Percentiles rank a stretch among this genome's conserved stretches.
These are phyloP conservation scores for Polyporus arcularius DNA, from an alignment of 768 basidiomycete species.

Conservation along the genomic window DNA sequence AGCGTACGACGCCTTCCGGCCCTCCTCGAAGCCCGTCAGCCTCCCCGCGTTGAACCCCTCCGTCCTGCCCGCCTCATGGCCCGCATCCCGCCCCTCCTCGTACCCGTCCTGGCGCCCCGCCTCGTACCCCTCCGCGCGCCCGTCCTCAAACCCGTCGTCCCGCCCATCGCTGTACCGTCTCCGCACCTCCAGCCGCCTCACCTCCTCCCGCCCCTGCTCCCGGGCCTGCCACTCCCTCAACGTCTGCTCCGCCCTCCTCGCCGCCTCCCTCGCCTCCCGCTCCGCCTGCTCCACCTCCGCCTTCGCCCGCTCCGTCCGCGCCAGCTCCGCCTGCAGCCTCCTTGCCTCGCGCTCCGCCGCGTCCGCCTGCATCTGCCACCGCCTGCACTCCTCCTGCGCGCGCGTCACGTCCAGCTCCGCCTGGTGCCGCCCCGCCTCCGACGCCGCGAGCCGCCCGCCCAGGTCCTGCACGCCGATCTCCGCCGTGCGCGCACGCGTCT, in stretches of 20 bases:
- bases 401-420: slow-evolving; percentile 42
- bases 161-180: slow-evolving; percentile 44
- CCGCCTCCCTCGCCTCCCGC: slow-evolving; percentile 44
- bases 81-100: slow-evolving; percentile 43
- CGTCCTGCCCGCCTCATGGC: slow-evolving; percentile 36
- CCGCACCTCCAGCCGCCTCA: slow-evolving; percentile 40
- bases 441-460: slow-evolving; percentile 36
- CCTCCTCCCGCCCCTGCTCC: slow-evolving; percentile 46
- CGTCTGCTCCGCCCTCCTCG: slow-evolving; percentile 44
- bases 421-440: slow-evolving; percentile 44
- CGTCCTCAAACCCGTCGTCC: slow-evolving; percentile 37
- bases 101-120: slow-evolving; percentile 49
- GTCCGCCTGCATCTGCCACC: slow-evolving; percentile 50
- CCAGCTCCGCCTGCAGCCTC: slow-evolving; percentile 39
- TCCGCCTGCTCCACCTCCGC: slow-evolving; percentile 46
- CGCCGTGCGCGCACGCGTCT: slow-evolving; percentile 50
- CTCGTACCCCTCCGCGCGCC: slow-evolving; percentile 45
- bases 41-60: slow-evolving; percentile 31
- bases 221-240: slow-evolving; percentile 47
- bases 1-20: slow-evolving; percentile 35
- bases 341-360: slow-evolving; percentile 41
- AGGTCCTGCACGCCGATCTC: slow-evolving; percentile 50
- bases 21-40: slow-evolving; percentile 31
- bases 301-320: slow-evolving; percentile 40
- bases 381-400: slow-evolving; percentile 45